Base-by-base conservation (phyloP, 2,329 filamentous ascomycete species). In the Ascochyta viciae-villosae region DNA sequence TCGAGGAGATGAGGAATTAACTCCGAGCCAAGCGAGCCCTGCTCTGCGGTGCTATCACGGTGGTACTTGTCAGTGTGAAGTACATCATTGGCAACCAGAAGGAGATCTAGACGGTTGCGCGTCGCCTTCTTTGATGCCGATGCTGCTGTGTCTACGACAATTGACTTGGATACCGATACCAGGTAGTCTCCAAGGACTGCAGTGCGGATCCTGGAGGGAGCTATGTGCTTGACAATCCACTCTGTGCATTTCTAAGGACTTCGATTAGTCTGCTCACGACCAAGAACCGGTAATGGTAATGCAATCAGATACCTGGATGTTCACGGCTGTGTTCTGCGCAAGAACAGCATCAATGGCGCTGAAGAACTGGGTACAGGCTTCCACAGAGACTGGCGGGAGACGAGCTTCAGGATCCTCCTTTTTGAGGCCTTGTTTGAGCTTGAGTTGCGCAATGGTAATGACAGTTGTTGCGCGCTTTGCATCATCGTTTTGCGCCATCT, bases 71-170 rank as follows among this genome's bases (percentile, higher is more conserved):
- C 65, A 63, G 65, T 51, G 47, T 92, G 87, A 23, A 96, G 80
- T 24, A 91, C 78, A 74, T 96, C 92, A 76, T 87, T 93, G 57
- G 95, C 67, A 38, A 96, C 76, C 74, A 94, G 93, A 6, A 96
- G 81, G 6, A 95, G 75, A 74, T 94, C 88, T 13, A 96, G 81
- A 15, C 88, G 85, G 67, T 86, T 89, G 58, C 91, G 85, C 70
- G 86, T 87, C 29, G 66, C 61, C 50, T 83, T 77, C 43, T 87
- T 90, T 27, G 56, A 57, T 50, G 58, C 47, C 40, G 35, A 34
- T 15, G 58, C 19, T 13, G 57, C 23, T 34, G 44, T 43, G 35
- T 70, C 65, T 50, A 67, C 54, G 38, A 64, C 48, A 66, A 87
- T 83, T 38, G 87, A 88, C 60, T 82, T 85, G 62, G 89, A 84